phyloP scores from a whole-genome alignment of 352 stramenopile genomes.

The Globisporangium middletonii region DNA sequence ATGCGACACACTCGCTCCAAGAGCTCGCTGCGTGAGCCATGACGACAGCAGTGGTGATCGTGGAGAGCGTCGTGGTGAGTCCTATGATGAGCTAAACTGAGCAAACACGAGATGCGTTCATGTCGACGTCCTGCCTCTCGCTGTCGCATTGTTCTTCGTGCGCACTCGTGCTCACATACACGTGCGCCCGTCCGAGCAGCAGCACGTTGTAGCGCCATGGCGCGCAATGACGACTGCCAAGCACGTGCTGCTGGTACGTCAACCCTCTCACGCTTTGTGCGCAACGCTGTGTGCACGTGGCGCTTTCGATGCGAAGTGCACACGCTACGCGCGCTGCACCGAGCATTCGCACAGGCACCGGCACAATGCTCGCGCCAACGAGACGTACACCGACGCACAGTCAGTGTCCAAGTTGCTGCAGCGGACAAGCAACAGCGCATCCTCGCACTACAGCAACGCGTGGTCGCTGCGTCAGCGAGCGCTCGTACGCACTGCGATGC shows the following conservation, averaged over 20 bases:
- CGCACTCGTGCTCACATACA: too few relatives aligned
- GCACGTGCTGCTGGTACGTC: not conserved
- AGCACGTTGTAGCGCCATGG: not conserved
- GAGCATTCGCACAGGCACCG: conserved; percentile 12
- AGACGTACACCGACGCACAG: not conserved
- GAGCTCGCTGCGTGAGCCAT: conserved; percentile 4
- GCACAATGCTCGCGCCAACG: not conserved
- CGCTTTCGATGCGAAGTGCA: conserved; percentile 6
- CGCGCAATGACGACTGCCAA: not conserved
- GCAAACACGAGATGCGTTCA: too few relatives aligned
- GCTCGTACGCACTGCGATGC: not conserved
- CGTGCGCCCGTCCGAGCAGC: not conserved
- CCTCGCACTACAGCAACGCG: conserved; percentile 2
- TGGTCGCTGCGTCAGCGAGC: not conserved
- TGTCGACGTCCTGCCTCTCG: too few relatives aligned
- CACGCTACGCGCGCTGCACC: conserved; percentile 10
- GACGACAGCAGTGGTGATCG: not conserved
- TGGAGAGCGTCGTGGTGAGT: too few relatives aligned
- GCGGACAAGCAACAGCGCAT: conserved; percentile 5
- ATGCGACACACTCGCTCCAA: not conserved
- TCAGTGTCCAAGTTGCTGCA: not conserved
- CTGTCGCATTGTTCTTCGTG: too few relatives aligned
- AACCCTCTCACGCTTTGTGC: conserved; percentile 16
- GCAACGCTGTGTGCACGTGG: conserved; percentile 12
- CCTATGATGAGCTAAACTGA: not conserved